Evolutionary conservation across 129 eudicot species (phyloP).

Genomic region (Centella asiatica): DNA sequence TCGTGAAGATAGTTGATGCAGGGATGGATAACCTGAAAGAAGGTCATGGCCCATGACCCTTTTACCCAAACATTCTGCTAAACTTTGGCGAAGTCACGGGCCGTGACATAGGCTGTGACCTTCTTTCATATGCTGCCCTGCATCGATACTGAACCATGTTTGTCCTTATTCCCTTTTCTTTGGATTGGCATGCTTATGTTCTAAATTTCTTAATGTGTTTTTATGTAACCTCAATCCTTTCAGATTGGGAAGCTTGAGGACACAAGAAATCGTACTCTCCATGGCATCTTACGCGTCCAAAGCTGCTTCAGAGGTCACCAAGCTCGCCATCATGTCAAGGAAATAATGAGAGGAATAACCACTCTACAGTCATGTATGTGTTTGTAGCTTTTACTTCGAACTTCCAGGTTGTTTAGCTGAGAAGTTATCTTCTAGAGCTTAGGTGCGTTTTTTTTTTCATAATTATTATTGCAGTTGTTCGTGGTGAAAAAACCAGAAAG

Average conservation of each 20-base stretch:
- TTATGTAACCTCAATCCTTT: neutral
- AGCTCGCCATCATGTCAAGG: slow-evolving; percentile 56
- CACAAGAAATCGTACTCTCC: slow-evolving; percentile 78
- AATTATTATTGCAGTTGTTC: slow-evolving; percentile 42
- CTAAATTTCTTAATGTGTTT: neutral
- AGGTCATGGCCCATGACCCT: no score
- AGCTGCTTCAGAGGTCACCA: slow-evolving; percentile 91
- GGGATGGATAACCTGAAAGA: no score
- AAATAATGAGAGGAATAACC: slow-evolving; percentile 43
- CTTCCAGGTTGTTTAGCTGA: neutral
- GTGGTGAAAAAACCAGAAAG: slow-evolving; percentile 63
- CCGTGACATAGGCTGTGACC: no score
- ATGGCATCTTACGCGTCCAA: slow-evolving; percentile 85
- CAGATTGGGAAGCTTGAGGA: slow-evolving; percentile 93
- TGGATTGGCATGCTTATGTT: no score
- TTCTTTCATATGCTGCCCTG: no score
- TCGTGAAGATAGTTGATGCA: neutral
- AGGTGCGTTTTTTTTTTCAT: slow-evolving; percentile 1
- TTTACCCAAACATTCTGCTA: no score
- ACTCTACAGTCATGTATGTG: slow-evolving; percentile 75
- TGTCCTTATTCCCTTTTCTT: neutral
- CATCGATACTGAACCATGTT: no score
- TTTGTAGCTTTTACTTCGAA: neutral
- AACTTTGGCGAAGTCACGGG: no score
- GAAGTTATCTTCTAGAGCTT: neutral